Conservation (phyloP, 805 yeast genomes). For the Ogataea nakhonphanomensis region DNA sequence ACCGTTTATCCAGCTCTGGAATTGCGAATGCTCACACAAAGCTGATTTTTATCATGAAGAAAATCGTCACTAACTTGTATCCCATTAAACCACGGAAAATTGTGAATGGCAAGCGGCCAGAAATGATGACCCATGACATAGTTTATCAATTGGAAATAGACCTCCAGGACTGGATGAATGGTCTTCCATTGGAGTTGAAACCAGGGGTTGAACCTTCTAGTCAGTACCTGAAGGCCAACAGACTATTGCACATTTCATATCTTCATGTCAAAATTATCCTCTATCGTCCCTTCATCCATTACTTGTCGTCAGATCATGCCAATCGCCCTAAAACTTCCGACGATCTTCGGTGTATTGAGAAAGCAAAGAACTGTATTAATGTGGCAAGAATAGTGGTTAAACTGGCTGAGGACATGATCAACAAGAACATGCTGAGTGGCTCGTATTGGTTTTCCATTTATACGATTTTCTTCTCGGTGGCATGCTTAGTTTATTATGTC, state of each 20-base stretch:
- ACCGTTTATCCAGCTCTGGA: conserved; percentile 63
- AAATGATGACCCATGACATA: conserved; percentile 32
- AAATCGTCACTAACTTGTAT: conserved; percentile 68
- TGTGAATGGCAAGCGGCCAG: conserved; percentile 30
- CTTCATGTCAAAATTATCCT: conserved; percentile 76
- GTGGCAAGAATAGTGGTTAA: conserved; percentile 81
- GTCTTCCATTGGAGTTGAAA: conserved; percentile 65
- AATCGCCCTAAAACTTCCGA: conserved; percentile 25
- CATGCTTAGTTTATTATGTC: conserved; percentile 77
- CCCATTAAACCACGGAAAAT: conserved; percentile 53
- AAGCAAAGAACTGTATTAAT: conserved; percentile 80
- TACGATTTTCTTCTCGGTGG: conserved; percentile 84
- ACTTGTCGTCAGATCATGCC: conserved; percentile 55
- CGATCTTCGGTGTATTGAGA: conserved; percentile 60
- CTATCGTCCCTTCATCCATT: conserved; percentile 87
- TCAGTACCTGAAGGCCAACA: conserved; percentile 67
- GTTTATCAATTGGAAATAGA: conserved; percentile 67
- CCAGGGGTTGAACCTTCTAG: conserved; percentile 70
- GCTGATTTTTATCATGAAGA: conserved; percentile 65
- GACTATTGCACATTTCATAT: conserved; percentile 67
- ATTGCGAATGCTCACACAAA: conserved; percentile 85
- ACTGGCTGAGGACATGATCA: conserved; percentile 75
- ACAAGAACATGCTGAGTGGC: conserved; percentile 67
- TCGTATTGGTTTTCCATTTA: conserved; percentile 91
- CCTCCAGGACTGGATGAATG: conserved; percentile 66